A percentile compares a stretch with the other conserved stretches of the same genome.
These are phyloP conservation scores for Penicillium daleae DNA, from an alignment of 495 filamentous ascomycete genomes.

Conservation along the genomic window DNA sequence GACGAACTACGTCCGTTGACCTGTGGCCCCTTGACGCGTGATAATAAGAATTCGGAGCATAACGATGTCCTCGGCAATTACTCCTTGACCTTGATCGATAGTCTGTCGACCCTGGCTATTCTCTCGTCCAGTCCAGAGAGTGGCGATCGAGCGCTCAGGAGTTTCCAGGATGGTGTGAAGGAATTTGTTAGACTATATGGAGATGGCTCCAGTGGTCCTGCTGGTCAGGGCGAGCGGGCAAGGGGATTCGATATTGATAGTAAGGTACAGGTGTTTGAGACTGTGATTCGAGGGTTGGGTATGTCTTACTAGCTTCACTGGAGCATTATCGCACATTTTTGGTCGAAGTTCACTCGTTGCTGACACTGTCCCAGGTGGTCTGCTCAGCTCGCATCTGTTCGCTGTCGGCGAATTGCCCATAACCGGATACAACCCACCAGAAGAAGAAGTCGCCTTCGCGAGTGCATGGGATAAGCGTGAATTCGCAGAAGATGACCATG, in stretches of 20 bases:
- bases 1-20: constrained; percentile 92
- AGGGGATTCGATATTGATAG: constrained; percentile 94
- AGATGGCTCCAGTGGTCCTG: constrained; percentile 71
- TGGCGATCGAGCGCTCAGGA: constrained; percentile 62
- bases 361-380: constrained; percentile 56
- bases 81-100: constrained; percentile 93
- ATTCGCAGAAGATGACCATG: constrained; percentile 42
- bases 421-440: constrained; percentile 65
- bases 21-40: constrained; percentile 80
- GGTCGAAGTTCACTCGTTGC: not conserved
- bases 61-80: constrained; percentile 98
- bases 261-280: constrained; percentile 98
- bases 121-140: constrained; percentile 70
- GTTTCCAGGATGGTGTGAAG: constrained; percentile 81
- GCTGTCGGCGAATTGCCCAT: constrained; percentile 88
- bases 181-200: constrained; percentile 85
- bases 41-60: constrained; percentile 79
- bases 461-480: constrained; percentile 44
- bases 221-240: constrained; percentile 71
- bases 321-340: not conserved
- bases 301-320: not conserved
- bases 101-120: constrained; percentile 89
- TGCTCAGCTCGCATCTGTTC: constrained; percentile 92
- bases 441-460: constrained; percentile 37
- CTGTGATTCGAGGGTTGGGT: constrained; percentile 88